Evolutionary conservation across 768 basidiomycete genomes (phyloP).

Genomic region (Naganishia vaughanmartiniae): DNA sequence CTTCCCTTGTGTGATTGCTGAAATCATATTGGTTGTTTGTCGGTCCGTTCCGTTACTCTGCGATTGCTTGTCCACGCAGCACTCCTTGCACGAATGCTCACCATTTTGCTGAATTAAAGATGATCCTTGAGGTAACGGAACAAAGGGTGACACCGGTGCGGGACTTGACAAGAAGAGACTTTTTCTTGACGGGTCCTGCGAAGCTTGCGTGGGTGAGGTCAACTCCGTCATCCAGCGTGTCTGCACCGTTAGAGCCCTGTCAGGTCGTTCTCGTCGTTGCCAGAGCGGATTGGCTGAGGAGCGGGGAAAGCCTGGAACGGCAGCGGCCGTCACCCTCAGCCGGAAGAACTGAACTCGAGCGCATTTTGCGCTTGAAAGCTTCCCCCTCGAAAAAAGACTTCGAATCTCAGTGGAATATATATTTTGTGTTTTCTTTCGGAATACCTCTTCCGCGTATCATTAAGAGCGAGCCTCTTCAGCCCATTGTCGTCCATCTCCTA

Average conservation of each 20-base stretch:
- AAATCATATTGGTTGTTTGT: neutral
- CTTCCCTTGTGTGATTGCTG: neutral
- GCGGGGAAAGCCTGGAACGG: neutral
- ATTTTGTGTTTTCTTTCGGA: too few species aligned
- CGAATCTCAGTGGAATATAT: neutral
- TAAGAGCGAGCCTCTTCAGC: too few species aligned
- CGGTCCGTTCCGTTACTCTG: neutral
- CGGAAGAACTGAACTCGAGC: neutral
- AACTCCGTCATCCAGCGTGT: neutral
- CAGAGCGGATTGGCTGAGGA: conserved; percentile 6
- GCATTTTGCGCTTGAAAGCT: neutral
- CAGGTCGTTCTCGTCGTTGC: conserved; percentile 23
- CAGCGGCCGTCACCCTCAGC: neutral
- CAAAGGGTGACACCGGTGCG: conserved; percentile 27
- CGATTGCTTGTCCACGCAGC: conserved; percentile 1
- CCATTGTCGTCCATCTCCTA: too few species aligned
- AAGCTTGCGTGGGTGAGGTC: conserved; percentile 19
- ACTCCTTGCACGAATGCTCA: conserved; percentile 14
- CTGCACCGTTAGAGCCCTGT: neutral
- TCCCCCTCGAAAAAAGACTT: neutral
- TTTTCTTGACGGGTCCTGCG: conserved; percentile 21
- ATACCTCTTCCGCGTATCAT: too few species aligned
- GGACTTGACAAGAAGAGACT: conserved; percentile 21
- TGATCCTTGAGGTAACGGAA: conserved; percentile 27
- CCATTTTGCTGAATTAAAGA: conserved; percentile 26